Evolutionary conservation across 2,329 filamentous ascomycete genomes (phyloP).

Genomic region (Pseudocercospora ulei): DNA sequence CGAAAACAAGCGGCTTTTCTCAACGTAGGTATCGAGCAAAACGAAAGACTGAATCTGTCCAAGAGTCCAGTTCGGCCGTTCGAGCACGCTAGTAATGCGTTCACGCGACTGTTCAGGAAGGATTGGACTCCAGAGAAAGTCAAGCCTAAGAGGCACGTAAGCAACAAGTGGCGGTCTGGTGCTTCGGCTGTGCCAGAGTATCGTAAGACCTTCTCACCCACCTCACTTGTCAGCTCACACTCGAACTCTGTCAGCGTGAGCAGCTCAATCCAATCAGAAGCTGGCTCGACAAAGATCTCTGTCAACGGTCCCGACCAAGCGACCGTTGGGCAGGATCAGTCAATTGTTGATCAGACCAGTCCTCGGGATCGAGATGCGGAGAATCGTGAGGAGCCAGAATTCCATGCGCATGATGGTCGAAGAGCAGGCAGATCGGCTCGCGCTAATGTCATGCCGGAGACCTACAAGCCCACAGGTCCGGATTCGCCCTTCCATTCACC

Average conservation of each 20-base stretch:
- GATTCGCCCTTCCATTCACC: conserved; percentile 12
- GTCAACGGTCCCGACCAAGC: not conserved
- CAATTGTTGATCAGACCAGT: not conserved
- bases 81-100: conserved; percentile 35
- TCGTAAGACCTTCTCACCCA: conserved; percentile 13
- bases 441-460: conserved; percentile 1
- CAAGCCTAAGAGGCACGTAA: conserved; percentile 16
- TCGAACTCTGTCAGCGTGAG: conserved; percentile 7
- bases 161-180: conserved; percentile 2
- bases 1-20: conserved; percentile 30
- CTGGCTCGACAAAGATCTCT: conserved; percentile 11
- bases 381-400: conserved; percentile 1
- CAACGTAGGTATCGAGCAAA: conserved; percentile 26
- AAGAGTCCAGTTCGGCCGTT: conserved; percentile 34
- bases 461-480: conserved; percentile 14
- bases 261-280: conserved; percentile 9
- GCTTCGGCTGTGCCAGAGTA: conserved; percentile 7
- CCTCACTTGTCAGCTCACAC: conserved; percentile 11
- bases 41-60: conserved; percentile 27
- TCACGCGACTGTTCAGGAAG: conserved; percentile 34
- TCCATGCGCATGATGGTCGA: not conserved
- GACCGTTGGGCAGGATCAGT: not conserved
- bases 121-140: conserved; percentile 23
- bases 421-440: not conserved
- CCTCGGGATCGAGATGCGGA: not conserved